Conservation (phyloP, 208 protist species). For the Leishmania aethiopica region DNA sequence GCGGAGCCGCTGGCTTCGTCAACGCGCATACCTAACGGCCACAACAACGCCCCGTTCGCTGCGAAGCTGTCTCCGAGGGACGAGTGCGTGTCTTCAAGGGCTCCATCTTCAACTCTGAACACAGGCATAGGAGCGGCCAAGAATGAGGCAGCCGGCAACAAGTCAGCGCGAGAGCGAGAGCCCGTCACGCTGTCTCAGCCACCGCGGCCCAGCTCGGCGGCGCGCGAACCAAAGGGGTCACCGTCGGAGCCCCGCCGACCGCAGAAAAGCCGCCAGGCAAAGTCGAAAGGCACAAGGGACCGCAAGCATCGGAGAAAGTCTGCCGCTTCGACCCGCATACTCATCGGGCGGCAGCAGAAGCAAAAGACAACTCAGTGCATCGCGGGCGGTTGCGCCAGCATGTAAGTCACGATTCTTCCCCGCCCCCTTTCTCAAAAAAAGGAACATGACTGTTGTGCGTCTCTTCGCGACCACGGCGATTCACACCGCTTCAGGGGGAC, state of each 20-base stretch:
- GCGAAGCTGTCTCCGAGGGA: not conserved
- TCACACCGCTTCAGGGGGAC: not conserved
- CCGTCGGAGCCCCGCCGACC: not conserved
- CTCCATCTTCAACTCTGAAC: not conserved
- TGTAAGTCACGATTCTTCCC: not conserved
- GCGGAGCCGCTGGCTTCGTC: not conserved
- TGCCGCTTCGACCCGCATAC: not conserved
- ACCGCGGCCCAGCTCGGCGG: not conserved
- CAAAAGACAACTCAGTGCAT: constrained; percentile 17
- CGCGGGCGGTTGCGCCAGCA: not conserved
- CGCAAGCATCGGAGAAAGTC: not conserved
- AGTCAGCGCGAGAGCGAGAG: not conserved
- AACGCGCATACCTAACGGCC: not conserved
- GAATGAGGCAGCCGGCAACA: not conserved
- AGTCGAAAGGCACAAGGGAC: not conserved
- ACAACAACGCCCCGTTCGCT: not conserved
- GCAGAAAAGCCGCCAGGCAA: not conserved
- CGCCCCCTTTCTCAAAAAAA: not conserved
- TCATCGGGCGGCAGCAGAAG: not conserved
- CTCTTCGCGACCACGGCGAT: not conserved
- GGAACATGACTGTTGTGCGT: not conserved
- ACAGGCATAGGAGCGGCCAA: not conserved
- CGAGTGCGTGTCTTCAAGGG: not conserved
- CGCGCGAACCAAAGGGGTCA: not conserved
- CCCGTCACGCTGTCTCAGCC: not conserved